A percentile compares a stretch with the other conserved stretches of the same genome.
These are phyloP conservation scores for Chlorella variabilis DNA, from an alignment of 163 green algal species.

Conservation along the genomic window DNA sequence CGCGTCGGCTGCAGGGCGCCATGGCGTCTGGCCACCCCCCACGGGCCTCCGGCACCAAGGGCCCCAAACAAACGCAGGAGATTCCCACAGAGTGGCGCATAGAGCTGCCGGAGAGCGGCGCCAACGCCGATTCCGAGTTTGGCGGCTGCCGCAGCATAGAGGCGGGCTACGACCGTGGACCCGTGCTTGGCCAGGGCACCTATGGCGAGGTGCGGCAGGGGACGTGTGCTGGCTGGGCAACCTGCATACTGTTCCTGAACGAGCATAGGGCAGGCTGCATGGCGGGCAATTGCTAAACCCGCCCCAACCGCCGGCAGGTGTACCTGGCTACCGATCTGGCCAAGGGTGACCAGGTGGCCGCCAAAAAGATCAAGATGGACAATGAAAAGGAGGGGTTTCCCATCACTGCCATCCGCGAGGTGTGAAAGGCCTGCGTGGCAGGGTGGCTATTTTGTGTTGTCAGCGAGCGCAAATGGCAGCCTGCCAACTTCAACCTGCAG, in stretches of 20 bases:
- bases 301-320: conserved; percentile 25
- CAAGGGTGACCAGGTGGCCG: conserved; percentile 74
- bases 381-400: conserved; percentile 99
- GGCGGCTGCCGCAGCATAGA: conserved; percentile 81
- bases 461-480: neutral
- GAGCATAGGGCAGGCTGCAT: neutral
- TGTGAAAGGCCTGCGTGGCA: neutral
- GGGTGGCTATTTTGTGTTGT: neutral
- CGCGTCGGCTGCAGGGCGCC: no score
- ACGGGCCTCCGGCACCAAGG: neutral
- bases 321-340: conserved; percentile 59
- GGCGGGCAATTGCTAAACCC: neutral
- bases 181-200: conserved; percentile 94
- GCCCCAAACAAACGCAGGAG: conserved; percentile 16
- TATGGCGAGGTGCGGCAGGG: conserved; percentile 86
- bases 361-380: conserved; percentile 99
- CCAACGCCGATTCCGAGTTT: conserved; percentile 43
- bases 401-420: conserved; percentile 97
- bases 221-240: neutral
- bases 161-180: conserved; percentile 73
- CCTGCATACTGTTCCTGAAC: no score
- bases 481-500: no score
- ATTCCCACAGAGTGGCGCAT: conserved; percentile 61
- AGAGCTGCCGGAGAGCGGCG: conserved; percentile 58
- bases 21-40: no score